Base-by-base conservation (phyloP, 257 asterid species). In the Jaltomata sinuosa region DNA sequence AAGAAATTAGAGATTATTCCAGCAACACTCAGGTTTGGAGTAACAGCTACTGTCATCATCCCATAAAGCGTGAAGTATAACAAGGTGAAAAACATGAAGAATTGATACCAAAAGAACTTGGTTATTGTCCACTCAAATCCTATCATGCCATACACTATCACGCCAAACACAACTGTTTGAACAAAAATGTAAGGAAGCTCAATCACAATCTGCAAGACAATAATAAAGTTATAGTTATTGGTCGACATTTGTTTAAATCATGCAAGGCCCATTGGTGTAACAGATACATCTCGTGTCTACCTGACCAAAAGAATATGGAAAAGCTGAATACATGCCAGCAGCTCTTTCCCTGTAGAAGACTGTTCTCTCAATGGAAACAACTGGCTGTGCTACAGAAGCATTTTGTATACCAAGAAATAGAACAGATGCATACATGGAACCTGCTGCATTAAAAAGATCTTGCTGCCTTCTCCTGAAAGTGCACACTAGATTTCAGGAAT, bases 231-330 rank as follows among this genome's bases (percentile, higher is more conserved):
- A 29, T 15, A 14, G 29, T 34, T 12, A 29, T 29, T 59, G 67
- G 8, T 59, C 14, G 16, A 31, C 67, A 52, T 52, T 52, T 52
- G 22, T 5, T 52, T 52, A 52, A 14, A 11, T 49, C n/a, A n/a
- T n/a, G n/a, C n/a, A n/a, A n/a, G n/a, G n/a, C n/a, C n/a, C n/a
- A n/a, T n/a, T n/a, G n/a, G n/a, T n/a, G n/a, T n/a, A n/a, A n/a
- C n/a, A n/a, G n/a, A n/a, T n/a, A n/a, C n/a, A n/a, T n/a, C n/a
- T n/a, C n/a, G n/a, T n/a, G n/a, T n/a, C n/a, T n/a, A 29, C 97
- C 93, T 94, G 98, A 83, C 91, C 96, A 67, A 92, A 92, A 31
- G 98, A 97, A 83, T 95, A 94, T 2, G 99, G 93, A 57, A 94
- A 81, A 85, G 99, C 93, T 0, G 98, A 92, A 80, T 93, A 95